A percentile compares a stretch with the other conserved stretches of the same genome.
Conservation (phyloP, 768 basidiomycete genomes). For the Termitomyces heimii region DNA sequence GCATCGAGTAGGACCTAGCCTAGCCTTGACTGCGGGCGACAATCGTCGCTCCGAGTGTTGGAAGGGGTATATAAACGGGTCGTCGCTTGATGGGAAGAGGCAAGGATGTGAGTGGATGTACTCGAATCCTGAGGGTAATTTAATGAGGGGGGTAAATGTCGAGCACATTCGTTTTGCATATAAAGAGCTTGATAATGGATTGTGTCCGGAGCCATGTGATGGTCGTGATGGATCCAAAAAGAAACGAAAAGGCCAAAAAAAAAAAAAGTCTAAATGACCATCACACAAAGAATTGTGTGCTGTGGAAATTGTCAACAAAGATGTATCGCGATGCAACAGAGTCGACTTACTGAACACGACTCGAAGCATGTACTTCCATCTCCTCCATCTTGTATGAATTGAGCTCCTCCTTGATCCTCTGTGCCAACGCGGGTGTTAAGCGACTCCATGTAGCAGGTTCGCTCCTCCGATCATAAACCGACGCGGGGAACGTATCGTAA, state of each 20-base stretch:
- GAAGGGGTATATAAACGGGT: conserved; percentile 16
- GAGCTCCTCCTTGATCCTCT: conserved; percentile 96
- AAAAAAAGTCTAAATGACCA: conserved; percentile 6
- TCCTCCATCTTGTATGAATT: conserved; percentile 99
- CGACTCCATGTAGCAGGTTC: conserved; percentile 98
- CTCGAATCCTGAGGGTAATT: conserved; percentile 11
- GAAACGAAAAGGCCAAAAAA: conserved; percentile 22
- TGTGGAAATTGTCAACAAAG: conserved; percentile 19
- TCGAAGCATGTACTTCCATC: conserved; percentile 96
- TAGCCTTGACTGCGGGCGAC: conserved; percentile 13
- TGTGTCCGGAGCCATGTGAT: conserved; percentile 4
- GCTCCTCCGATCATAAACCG: conserved; percentile 89
- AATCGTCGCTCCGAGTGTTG: conserved; percentile 14
- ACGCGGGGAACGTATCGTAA: conserved; percentile 92
- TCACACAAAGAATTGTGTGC: conserved; percentile 89
- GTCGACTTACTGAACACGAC: conserved; percentile 76
- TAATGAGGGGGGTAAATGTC: conserved; percentile 22
- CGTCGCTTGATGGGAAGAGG: conserved; percentile 6
- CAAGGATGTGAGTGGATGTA: conserved; percentile 10
- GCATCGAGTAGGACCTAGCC: conserved; percentile 14
- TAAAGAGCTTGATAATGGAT: conserved; percentile 15
- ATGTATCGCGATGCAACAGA: not conserved
- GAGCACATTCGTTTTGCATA: conserved; percentile 19
- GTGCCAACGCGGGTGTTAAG: conserved; percentile 89
- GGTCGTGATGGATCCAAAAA: conserved; percentile 16